Evolutionary conservation across 1,139 yeast genomes (phyloP).

Genomic region (Blastobotrys raffinosifermentans): DNA sequence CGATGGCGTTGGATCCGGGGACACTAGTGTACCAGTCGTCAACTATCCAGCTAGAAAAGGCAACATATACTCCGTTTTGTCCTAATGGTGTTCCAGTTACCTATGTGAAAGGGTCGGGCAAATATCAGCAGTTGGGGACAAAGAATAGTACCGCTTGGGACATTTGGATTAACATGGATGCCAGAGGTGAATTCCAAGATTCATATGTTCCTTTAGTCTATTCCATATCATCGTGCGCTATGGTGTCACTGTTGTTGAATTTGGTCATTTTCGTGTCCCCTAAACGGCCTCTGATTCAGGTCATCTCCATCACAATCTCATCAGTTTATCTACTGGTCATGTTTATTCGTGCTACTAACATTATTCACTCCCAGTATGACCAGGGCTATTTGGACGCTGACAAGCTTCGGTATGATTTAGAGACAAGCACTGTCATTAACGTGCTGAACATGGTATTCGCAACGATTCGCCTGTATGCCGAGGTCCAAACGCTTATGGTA

Average conservation of each 20-base stretch:
- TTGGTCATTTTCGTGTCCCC: constrained; percentile 45
- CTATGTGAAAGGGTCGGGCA: constrained; percentile 7
- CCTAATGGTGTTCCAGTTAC: constrained; percentile 18
- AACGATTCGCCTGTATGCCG: constrained; percentile 59
- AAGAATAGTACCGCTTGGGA: constrained; percentile 14
- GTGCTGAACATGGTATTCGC: constrained; percentile 57
- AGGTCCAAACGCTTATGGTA: constrained; percentile 70
- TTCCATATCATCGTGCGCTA: constrained; percentile 59
- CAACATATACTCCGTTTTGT: constrained; percentile 16
- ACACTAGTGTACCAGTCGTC: background rate
- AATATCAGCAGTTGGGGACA: constrained; percentile 5
- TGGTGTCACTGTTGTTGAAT: constrained; percentile 59
- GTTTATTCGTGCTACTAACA: constrained; percentile 43
- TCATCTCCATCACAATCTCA: constrained; percentile 20
- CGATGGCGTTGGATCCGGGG: constrained; percentile 2
- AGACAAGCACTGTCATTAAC: constrained; percentile 43
- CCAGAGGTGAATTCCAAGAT: constrained; percentile 8
- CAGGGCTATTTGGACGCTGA: constrained; percentile 50
- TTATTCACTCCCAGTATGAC: constrained; percentile 44
- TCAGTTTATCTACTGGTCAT: constrained; percentile 41
- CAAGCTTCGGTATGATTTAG: constrained; percentile 43
- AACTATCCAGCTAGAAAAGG: constrained; percentile 6
- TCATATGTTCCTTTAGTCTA: constrained; percentile 43
- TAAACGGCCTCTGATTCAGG: constrained; percentile 40
- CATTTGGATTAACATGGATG: constrained; percentile 14